Conservation (phyloP, 1,284 basidiomycete species). For the Sporisorium exsertum region DNA sequence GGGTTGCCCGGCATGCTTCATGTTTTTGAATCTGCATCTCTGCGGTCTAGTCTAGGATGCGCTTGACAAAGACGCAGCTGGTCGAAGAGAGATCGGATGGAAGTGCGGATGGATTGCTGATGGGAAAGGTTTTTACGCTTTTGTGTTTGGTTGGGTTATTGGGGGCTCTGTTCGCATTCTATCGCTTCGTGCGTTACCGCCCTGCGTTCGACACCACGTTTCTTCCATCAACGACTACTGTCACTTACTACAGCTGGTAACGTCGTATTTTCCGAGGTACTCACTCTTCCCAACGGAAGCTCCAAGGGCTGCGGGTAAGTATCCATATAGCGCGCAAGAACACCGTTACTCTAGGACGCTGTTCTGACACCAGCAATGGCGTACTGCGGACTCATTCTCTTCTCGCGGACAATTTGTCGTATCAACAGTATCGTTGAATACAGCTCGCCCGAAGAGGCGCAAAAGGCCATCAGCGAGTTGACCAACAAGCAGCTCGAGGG, state of each 20-base stretch:
- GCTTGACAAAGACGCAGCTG: slow-evolving; percentile 5
- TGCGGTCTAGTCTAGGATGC: slow-evolving; percentile 5
- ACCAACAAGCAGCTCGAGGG: slow-evolving; percentile 85
- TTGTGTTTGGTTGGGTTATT: slow-evolving; percentile 27
- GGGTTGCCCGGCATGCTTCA: slow-evolving; percentile 14
- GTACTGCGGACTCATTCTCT: not conserved
- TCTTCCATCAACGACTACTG: not conserved
- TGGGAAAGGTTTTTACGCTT: slow-evolving; percentile 39
- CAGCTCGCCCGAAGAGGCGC: slow-evolving; percentile 56
- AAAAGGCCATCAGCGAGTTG: slow-evolving; percentile 55
- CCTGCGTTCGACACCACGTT: slow-evolving; percentile 2
- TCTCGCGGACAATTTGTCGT: too few species aligned
- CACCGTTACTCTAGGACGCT: not conserved
- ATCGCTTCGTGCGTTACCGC: not conserved
- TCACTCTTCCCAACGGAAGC: slow-evolving; percentile 92
- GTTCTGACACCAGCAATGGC: not conserved
- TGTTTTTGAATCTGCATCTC: not conserved
- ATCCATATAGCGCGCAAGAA: not conserved
- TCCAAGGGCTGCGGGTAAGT: slow-evolving; percentile 85
- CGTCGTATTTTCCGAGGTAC: slow-evolving; percentile 98
- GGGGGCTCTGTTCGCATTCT: not conserved
- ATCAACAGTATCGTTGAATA: slow-evolving; percentile 62
- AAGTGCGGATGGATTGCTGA: slow-evolving; percentile 36
- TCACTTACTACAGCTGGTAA: slow-evolving; percentile 70
- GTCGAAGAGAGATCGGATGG: slow-evolving; percentile 3